Percentiles rank a stretch among this genome's conserved stretches.
Conservation (phyloP, 345 rosid genomes). For the Eucalyptus microcorys region DNA sequence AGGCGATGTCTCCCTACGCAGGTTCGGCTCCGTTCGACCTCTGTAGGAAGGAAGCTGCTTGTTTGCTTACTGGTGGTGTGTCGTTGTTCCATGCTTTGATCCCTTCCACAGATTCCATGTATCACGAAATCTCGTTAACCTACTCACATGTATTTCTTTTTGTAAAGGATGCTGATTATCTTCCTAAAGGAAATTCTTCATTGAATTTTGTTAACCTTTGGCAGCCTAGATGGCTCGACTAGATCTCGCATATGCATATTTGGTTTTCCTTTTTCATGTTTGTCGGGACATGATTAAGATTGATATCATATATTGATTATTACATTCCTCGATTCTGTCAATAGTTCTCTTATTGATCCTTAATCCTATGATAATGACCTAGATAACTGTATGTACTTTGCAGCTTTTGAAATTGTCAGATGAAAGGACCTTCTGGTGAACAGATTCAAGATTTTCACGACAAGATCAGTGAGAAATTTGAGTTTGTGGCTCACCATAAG, state of each 20-base stretch:
- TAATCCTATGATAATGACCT: not conserved
- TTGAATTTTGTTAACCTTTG: not conserved
- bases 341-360: not conserved
- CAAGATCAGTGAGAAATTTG: slow-evolving; percentile 56
- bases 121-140: no score
- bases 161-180: not conserved
- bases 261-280: not conserved
- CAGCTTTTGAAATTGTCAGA: slow-evolving; percentile 12
- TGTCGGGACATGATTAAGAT: not conserved
- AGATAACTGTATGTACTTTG: not conserved
- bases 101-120: no score
- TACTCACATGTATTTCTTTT: not conserved
- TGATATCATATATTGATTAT: not conserved
- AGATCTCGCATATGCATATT: not conserved
- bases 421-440: slow-evolving; percentile 52
- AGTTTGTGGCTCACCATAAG: slow-evolving; percentile 46
- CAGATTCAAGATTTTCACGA: slow-evolving; percentile 55
- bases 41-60: no score
- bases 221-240: not conserved
- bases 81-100: no score
- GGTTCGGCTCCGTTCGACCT: no score
- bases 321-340: not conserved
- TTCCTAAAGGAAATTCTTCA: not conserved
- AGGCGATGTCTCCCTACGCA: no score
- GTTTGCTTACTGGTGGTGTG: no score